These are phyloP conservation scores for Remersonia thermophila DNA, from an alignment of 2,329 filamentous ascomycete species.

Conservation along the genomic window DNA sequence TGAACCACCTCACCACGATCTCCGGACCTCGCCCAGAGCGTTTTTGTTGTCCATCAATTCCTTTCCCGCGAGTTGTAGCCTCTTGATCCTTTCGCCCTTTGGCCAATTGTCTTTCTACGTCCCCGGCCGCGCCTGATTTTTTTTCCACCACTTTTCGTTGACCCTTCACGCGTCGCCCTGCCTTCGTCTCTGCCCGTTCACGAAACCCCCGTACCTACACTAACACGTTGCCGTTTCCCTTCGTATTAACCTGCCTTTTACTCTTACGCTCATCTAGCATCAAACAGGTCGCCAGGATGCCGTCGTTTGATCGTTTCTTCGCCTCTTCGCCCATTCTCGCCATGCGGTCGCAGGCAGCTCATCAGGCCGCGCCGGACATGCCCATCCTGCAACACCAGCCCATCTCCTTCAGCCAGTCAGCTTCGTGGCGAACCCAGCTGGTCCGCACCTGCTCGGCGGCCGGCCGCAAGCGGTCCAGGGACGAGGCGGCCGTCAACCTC, in stretches of 20 bases:
- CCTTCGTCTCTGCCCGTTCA: slow-evolving; percentile 1
- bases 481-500: slow-evolving; percentile 58
- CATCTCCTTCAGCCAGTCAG: slow-evolving; percentile 24
- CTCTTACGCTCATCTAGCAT: slow-evolving; percentile 20
- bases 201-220: slow-evolving; percentile 5
- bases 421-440: slow-evolving; percentile 22
- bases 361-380: slow-evolving; percentile 29
- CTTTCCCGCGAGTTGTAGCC: slow-evolving; percentile 1
- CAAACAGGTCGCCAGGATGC: slow-evolving; percentile 25
- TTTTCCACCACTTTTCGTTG: slow-evolving; percentile 1
- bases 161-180: too few species aligned
- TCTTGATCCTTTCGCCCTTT: slow-evolving; percentile 9
- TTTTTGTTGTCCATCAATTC: slow-evolving; percentile 1
- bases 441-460: slow-evolving; percentile 27
- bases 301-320: slow-evolving; percentile 31
- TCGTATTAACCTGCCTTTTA: slow-evolving; percentile 1
- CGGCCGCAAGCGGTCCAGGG: slow-evolving; percentile 64
- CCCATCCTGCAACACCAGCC: slow-evolving; percentile 28
- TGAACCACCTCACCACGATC: slow-evolving; percentile 1
- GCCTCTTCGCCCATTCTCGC: slow-evolving; percentile 35
- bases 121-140: slow-evolving; percentile 12
- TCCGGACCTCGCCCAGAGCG: slow-evolving; percentile 1
- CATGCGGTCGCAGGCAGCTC: slow-evolving; percentile 32
- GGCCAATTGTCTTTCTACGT: slow-evolving; percentile 13
- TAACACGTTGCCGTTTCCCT: slow-evolving; percentile 10